Base-by-base conservation (phyloP, 208 protist genomes). In the Acanthamoeba triangularis region DNA sequence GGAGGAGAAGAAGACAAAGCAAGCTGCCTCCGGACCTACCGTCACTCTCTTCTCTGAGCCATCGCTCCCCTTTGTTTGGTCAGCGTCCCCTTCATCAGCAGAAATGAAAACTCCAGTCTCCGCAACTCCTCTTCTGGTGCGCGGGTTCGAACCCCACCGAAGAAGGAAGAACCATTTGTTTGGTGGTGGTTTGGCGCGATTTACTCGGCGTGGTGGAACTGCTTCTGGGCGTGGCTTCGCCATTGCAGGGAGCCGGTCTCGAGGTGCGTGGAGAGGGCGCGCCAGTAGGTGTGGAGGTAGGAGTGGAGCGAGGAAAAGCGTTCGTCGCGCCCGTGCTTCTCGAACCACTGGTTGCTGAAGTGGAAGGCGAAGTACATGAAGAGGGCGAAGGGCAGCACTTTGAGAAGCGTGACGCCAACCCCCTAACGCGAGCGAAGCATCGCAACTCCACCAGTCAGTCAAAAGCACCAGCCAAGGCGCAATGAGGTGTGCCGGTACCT, bases 261-360 rank as follows among this genome's bases (percentile, higher is more conserved):
- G 44, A 82, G 74, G n/a, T 82, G 74, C 7, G 74, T 82, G 41
- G 74, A 44, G 35, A 82, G 74, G 37, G 74, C 30, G 74, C 74
- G n/a, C 74, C 74, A 82, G 74, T 82, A 82, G 37, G 74, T 82
- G 74, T 82, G 74, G 8, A 82, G 74, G 74, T 54, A 54, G 23
- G 74, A 44, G 44, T 82, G 74, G 33, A 82, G 35, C 7, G 20
- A 25, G 35, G 74, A 28, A n/a, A 82, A 82, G 35, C 74, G 74
- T 37, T 82, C 35, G 74, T 82, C 35, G 18, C 74, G 74, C 5
- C 41, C 74, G 44, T 44, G 74, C 74, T 52, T 28, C 74, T 82
- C 74, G 33, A 82, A 52, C 74, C 74, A 82, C 74, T 82, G 33
- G 74, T 82, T 82, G 74, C 74, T 82, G 74, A 52, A 82, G 74